phyloP scores from a whole-genome alignment of 192 early-diverging fungal species.

The Coemansia sp. region DNA sequence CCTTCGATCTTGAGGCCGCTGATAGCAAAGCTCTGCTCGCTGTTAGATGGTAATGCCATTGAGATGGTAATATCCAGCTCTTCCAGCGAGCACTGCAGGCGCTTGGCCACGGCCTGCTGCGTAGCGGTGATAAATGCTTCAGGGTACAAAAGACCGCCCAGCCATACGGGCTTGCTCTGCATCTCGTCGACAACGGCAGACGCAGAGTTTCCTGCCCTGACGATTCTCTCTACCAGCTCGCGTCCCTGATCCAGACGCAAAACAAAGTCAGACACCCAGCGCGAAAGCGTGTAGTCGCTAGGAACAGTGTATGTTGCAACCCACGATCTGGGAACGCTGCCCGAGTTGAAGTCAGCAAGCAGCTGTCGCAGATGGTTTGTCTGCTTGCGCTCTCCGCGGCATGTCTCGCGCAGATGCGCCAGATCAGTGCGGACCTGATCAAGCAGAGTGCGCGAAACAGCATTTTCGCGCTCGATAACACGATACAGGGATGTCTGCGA shows the following conservation, averaged over 20 bases:
- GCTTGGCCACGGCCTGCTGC: slow-evolving; percentile 79
- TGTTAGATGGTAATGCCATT: slow-evolving; percentile 8
- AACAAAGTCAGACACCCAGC: slow-evolving; percentile 77
- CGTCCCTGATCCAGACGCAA: slow-evolving; percentile 66
- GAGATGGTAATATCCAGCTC: slow-evolving; percentile 64
- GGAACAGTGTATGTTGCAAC: slow-evolving; percentile 44
- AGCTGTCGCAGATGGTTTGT: slow-evolving; percentile 83
- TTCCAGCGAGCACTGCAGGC: slow-evolving; percentile 75
- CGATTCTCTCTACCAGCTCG: slow-evolving; percentile 47
- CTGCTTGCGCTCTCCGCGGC: slow-evolving; percentile 77
- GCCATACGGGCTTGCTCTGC: slow-evolving; percentile 62
- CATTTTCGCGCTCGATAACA: slow-evolving; percentile 80
- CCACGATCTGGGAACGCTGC: slow-evolving; percentile 71
- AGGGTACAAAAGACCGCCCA: slow-evolving; percentile 85
- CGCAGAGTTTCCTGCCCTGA: background rate
- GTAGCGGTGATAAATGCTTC: slow-evolving; percentile 92
- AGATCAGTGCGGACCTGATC: slow-evolving; percentile 68
- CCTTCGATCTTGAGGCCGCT: slow-evolving; percentile 57
- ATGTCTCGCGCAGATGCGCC: slow-evolving; percentile 61
- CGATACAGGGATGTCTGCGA: slow-evolving; percentile 69
- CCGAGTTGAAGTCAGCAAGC: slow-evolving; percentile 67
- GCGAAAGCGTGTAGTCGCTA: slow-evolving; percentile 56
- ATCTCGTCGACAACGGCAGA: slow-evolving; percentile 18
- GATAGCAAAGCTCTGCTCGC: slow-evolving; percentile 19
- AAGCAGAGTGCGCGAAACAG: slow-evolving; percentile 63